Conservation (phyloP, 768 basidiomycete genomes). For the Amanita brunnescens region DNA sequence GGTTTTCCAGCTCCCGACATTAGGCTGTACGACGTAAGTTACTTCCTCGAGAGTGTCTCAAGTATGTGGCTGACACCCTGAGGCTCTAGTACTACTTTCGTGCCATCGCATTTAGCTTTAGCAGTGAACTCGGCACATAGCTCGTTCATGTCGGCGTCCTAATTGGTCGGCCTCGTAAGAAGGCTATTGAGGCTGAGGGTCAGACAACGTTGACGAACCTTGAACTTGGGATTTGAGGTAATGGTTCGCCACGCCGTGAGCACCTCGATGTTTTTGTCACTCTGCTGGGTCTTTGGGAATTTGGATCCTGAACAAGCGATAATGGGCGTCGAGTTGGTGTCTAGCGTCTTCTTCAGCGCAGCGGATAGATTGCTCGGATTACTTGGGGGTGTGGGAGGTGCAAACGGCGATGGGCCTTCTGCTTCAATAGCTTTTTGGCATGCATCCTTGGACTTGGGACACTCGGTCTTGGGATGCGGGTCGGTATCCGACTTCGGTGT, state of each 20-base stretch:
- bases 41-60: slow-evolving; percentile 19
- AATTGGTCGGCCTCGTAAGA: slow-evolving; percentile 6
- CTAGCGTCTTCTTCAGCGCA: slow-evolving; percentile 30
- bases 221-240: slow-evolving; percentile 65
- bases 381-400: slow-evolving; percentile 22
- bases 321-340: slow-evolving; percentile 37
- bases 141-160: slow-evolving; percentile 74
- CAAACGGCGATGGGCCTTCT: slow-evolving; percentile 58
- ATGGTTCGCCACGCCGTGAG: slow-evolving; percentile 74
- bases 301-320: slow-evolving; percentile 60
- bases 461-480: slow-evolving; percentile 21
- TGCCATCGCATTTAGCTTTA: slow-evolving; percentile 81
- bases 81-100: slow-evolving; percentile 70
- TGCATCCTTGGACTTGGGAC: slow-evolving; percentile 51
- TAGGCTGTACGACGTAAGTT: background rate
- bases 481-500: slow-evolving; percentile 2
- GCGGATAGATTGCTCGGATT: slow-evolving; percentile 11
- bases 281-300: slow-evolving; percentile 61
- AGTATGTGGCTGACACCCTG: slow-evolving; percentile 40
- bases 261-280: slow-evolving; percentile 68
- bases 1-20: background rate
- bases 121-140: slow-evolving; percentile 71
- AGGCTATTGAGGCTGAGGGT: slow-evolving; percentile 7
- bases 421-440: slow-evolving; percentile 36
- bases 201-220: slow-evolving; percentile 34